A percentile compares a stretch with the other conserved stretches of the same genome.
phyloP scores from a whole-genome alignment of 2,329 filamentous ascomycete species.

The Drechmeria coniospora region DNA sequence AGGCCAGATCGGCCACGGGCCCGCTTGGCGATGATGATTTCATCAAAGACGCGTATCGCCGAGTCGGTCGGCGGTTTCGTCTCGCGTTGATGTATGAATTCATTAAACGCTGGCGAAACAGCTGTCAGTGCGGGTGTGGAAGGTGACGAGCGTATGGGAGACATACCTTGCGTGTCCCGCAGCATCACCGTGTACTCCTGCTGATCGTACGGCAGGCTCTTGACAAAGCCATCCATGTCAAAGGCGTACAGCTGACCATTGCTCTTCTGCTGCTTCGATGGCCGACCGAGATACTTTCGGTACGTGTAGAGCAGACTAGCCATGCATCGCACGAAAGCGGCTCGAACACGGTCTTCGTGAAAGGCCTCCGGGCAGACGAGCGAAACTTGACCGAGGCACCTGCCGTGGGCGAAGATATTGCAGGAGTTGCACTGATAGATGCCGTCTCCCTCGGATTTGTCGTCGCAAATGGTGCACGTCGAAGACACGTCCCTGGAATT shows the following conservation, averaged over 20 bases:
- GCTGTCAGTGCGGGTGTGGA: constrained; percentile 1
- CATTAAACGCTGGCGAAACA: constrained; percentile 41
- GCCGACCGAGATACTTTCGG: constrained; percentile 45
- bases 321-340: constrained; percentile 48
- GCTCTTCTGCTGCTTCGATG: constrained; percentile 43
- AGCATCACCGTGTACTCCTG: constrained; percentile 49
- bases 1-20: constrained; percentile 49
- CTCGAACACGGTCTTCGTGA: constrained; percentile 43
- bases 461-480: constrained; percentile 60
- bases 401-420: constrained; percentile 37
- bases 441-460: constrained; percentile 55
- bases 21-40: constrained; percentile 68
- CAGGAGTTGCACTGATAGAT: constrained; percentile 62
- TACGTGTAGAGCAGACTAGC: constrained; percentile 54
- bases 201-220: constrained; percentile 48
- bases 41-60: constrained; percentile 62
- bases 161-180: constrained; percentile 49
- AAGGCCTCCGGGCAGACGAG: constrained; percentile 50
- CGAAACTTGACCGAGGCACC: constrained; percentile 46
- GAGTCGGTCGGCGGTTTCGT: constrained; percentile 45
- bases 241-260: constrained; percentile 46
- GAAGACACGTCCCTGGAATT: constrained; percentile 41
- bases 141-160: background rate
- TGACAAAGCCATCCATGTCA: constrained; percentile 50
- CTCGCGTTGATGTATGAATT: constrained; percentile 75